Base-by-base conservation (phyloP, 768 basidiomycete genomes). In the Termitomyces heimii region DNA sequence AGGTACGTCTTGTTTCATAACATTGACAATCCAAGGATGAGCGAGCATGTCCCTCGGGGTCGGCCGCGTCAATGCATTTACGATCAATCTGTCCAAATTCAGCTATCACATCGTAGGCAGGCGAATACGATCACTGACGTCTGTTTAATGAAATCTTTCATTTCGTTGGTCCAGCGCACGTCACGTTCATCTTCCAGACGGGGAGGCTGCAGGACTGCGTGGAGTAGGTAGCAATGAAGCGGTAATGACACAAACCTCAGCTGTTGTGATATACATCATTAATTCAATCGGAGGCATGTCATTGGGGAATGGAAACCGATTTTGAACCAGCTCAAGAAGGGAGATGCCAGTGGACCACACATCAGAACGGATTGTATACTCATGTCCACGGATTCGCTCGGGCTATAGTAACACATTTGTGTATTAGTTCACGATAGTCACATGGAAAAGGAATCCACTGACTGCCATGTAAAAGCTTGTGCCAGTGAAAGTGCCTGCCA, bases 381-480 rank as follows among this genome's bases (percentile, higher is more conserved):
- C 85, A 55, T 88, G 82, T 5, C 96, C 96, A 64, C 85, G 87
- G 59, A 98, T 95, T 60, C 96, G 88, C 72, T 98, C 96, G 49
- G 96, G 96, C 91, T 94, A 56, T 43, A 48, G 53, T 53, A 46
- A 58, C 43, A 55, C 42, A 64, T 34, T 46, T 26, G 43, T 65
- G 53, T 59, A 55, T 31, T 53, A 60, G 53, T 48, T 54, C 32
- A 45, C 8, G 59, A 42, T 35, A 6, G 37, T 18, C 35, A 54
- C 39, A 55, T 46, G 31, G 42, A 50, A 50, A n/a, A 24, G 22
- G 8, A 13, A 29, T 39, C 35, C 29, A 84, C 95, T 71, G 66
- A 98, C 96, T 62, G 97, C 95, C 96, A 98, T 98, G 73, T 98
- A 99, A 63, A 92, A 89, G 68, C 94, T 94, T 44, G 96, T 98